A percentile compares a stretch with the other conserved stretches of the same genome.
phyloP scores from a whole-genome alignment of 495 filamentous ascomycete species.

The Penicillium subrubescens region DNA sequence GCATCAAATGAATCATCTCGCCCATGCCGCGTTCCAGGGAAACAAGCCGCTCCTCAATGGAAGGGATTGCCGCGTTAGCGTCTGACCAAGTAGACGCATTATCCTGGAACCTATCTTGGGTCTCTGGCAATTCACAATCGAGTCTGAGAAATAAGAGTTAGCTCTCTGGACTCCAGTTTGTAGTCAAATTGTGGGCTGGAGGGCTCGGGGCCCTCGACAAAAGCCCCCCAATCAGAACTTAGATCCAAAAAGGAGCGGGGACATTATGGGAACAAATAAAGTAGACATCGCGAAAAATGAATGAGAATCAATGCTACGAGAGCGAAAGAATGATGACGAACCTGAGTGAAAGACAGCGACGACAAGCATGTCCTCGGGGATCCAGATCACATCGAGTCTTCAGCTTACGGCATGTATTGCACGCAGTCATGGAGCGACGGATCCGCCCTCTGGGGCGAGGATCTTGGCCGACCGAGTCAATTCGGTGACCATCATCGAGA shows the following conservation, averaged over 20 bases:
- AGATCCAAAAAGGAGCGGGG: background rate
- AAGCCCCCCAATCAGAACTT: background rate
- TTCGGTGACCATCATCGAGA: slow-evolving; percentile 31
- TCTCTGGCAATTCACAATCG: slow-evolving; percentile 45
- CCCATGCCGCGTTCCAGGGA: slow-evolving; percentile 43
- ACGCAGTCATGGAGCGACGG: slow-evolving; percentile 47
- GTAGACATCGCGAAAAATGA: background rate
- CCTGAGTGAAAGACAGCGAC: slow-evolving; percentile 46
- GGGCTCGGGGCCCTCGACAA: background rate
- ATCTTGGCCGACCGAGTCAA: slow-evolving; percentile 33
- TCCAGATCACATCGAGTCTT: slow-evolving; percentile 46
- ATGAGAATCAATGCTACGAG: background rate
- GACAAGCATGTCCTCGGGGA: slow-evolving; percentile 44
- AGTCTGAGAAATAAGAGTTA: slow-evolving; percentile 29
- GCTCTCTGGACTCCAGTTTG: background rate
- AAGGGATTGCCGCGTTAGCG: slow-evolving; percentile 36
- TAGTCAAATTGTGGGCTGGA: background rate
- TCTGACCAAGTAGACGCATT: slow-evolving; percentile 39
- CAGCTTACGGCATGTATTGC: slow-evolving; percentile 48
- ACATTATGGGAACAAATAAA: background rate
- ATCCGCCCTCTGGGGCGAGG: slow-evolving; percentile 40
- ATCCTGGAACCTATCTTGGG: slow-evolving; percentile 40
- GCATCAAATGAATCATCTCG: slow-evolving; percentile 44
- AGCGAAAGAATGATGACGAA: slow-evolving; percentile 13
- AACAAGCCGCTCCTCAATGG: slow-evolving; percentile 42